These are phyloP conservation scores for Hypsizygus marmoreus DNA, from an alignment of 768 basidiomycete species.

Conservation along the genomic window DNA sequence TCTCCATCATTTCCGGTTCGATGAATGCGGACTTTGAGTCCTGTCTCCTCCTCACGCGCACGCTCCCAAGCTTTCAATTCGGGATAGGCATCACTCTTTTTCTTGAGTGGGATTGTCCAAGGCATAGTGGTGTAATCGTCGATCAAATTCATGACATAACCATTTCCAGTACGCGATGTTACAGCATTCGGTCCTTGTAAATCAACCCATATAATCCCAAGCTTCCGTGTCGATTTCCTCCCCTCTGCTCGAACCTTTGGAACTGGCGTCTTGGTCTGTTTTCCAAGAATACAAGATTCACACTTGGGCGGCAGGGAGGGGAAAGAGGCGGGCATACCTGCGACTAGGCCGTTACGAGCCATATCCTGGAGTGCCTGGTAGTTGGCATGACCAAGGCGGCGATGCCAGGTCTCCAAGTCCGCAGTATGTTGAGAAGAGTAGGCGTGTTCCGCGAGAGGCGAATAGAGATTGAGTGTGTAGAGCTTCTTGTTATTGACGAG, in stretches of 20 bases:
- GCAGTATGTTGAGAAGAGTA: constrained; percentile 6
- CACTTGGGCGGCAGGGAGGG: constrained; percentile 25
- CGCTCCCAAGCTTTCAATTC: constrained; percentile 30
- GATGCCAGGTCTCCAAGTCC: constrained; percentile 28
- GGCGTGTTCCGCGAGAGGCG: constrained; percentile 15
- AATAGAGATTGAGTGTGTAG: constrained; percentile 15
- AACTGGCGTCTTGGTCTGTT: constrained; percentile 35
- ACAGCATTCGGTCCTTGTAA: constrained; percentile 26
- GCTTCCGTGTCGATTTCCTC: constrained; percentile 18
- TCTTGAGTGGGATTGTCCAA: constrained; percentile 34
- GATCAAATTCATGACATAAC: constrained; percentile 30
- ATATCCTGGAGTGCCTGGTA: constrained; percentile 18
- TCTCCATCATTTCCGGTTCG: constrained; percentile 24
- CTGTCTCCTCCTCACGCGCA: constrained; percentile 21
- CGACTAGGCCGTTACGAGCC: not conserved
- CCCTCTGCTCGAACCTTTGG: constrained; percentile 28
- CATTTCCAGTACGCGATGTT: constrained; percentile 14
- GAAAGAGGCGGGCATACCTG: constrained; percentile 24
- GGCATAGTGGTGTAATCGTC: constrained; percentile 29
- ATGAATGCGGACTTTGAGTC: constrained; percentile 11
- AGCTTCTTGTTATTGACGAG: constrained; percentile 14
- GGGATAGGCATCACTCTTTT: constrained; percentile 25
- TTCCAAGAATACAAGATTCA: constrained; percentile 37
- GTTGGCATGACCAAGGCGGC: constrained; percentile 27
- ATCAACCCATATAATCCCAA: constrained; percentile 35